Evolutionary conservation across 164 flowering plant species (phyloP), one percentile per base, ranked within the genome.

Genomic region (Platanus orientalis): DNA sequence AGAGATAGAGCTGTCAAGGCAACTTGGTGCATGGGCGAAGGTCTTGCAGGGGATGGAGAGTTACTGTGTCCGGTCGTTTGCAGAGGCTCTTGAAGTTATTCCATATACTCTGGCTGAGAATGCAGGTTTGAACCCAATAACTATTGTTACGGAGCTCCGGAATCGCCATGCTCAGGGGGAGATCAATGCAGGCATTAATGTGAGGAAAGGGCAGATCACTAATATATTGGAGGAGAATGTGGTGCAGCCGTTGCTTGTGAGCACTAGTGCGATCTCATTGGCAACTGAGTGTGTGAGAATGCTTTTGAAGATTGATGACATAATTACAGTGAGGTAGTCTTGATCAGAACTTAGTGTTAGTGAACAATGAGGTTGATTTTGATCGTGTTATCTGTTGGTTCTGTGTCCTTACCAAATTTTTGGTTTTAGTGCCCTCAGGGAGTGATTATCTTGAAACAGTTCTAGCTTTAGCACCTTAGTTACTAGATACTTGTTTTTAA

Each of bases 271-370:
- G 0, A 79, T 93, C 47, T 62, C 88, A 9, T 71, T 93, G 67
- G 96, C 98, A 3, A 85, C 94, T 5, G 98, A 90, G 80, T 93
- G 98, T 93, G 52, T 78, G 96, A 70, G n/a, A n/a, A 90, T 93
- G 98, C 90, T 93, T 55, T 76, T 93, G 94, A 93, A 93, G 88
- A 93, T 93, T 69, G 98, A 93, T 74, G 98, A 93, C 74, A 90
- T 93, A 57, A 88, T 93, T 58, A 84, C 88, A 1, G 98, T 93
- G 71, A 82, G 97, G 86, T 93, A 90, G 83, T n/a, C n/a, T n/a
- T n/a, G n/a, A n/a, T n/a, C n/a, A n/a, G n/a, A n/a, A n/a, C n/a
- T n/a, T n/a, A n/a, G n/a, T n/a, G n/a, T n/a, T n/a, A n/a, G n/a
- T n/a, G n/a, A n/a, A n/a, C n/a, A n/a, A n/a, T n/a, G n/a, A n/a